Evolutionary conservation across 345 rosid species (phyloP), one percentile per base, ranked within the genome.

Genomic region (Clausena lansium): DNA sequence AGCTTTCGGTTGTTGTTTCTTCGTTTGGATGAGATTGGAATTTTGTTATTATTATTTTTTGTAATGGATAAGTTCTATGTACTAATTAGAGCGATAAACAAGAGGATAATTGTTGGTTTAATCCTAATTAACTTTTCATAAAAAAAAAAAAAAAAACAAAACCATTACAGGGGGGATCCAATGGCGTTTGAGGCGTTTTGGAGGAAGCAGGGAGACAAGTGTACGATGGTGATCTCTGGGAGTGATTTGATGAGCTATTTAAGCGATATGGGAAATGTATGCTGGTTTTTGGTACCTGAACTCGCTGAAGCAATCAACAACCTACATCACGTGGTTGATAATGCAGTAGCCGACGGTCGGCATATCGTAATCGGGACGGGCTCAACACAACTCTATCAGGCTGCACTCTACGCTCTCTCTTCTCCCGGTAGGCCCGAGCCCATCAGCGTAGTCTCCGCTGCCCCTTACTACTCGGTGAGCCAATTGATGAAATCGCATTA

Each of bases 391-490:
- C 92, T 96, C 27, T 83, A 80, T 63, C 89, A 85, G 74, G 99
- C 99, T 0, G 89, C 88, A 58, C 83, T 96, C 10, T 93, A 86
- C 75, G 99, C 99, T 67, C 89, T 93, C 69, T 69, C 92, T 70
- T 81, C 89, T 13, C 78, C 87, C 1, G 77, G 76, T 57, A 78
- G 82, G 68, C 36, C 86, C 33, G 77, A 88, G 27, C 94, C 97
- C 54, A 78, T 88, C 74, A 87, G 87, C 63, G 91, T 96, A n/a
- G 97, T 96, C 14, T 87, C 90, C 2, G 97, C 99, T 10, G 94
- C 95, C 2, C 99, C 99, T 63, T 96, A 83, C 75, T 96, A 96
- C 85, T 92, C 98, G 80, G 99, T 92, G 57, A 84, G 89, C 60
- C 75, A 47, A 10, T 41, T 35, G 9, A 32, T 20, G 4, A 47